phyloP scores from a whole-genome alignment of 2,329 filamentous ascomycete species.

The Pseudogymnoascus sp. region DNA sequence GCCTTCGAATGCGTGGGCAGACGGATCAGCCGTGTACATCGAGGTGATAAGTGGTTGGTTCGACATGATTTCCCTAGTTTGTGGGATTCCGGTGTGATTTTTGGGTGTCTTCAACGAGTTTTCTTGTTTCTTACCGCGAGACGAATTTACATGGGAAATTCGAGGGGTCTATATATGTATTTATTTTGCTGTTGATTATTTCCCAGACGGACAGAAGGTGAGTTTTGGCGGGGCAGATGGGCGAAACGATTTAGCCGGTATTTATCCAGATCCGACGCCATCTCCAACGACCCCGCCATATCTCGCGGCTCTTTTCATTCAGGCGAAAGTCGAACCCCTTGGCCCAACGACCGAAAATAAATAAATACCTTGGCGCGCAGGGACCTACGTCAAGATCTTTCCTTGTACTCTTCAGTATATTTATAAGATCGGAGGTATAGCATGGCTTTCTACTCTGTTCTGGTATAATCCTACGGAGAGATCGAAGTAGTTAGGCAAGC shows the following conservation, averaged over 20 bases:
- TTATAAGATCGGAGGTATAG: not conserved
- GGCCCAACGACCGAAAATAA: not conserved
- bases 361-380: not conserved
- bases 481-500: not conserved
- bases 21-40: constrained; percentile 72
- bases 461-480: not conserved
- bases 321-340: not conserved
- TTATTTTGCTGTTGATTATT: not conserved
- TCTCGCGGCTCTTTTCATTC: constrained; percentile 6
- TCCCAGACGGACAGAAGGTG: not conserved
- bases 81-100: not conserved
- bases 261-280: constrained; percentile 7
- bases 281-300: constrained; percentile 2
- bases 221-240: constrained; percentile 1
- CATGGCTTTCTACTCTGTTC: no score
- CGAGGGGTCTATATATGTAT: constrained; percentile 1
- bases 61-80: not conserved
- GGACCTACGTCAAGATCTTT: not conserved
- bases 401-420: not conserved
- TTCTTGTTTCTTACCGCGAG: not conserved
- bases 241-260: not conserved
- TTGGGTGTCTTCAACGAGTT: not conserved
- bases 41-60: constrained; percentile 57
- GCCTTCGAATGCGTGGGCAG: constrained; percentile 69
- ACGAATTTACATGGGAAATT: not conserved